Base-by-base conservation (phyloP, 305 asterid genomes). In the Solanum hybrid region DNA sequence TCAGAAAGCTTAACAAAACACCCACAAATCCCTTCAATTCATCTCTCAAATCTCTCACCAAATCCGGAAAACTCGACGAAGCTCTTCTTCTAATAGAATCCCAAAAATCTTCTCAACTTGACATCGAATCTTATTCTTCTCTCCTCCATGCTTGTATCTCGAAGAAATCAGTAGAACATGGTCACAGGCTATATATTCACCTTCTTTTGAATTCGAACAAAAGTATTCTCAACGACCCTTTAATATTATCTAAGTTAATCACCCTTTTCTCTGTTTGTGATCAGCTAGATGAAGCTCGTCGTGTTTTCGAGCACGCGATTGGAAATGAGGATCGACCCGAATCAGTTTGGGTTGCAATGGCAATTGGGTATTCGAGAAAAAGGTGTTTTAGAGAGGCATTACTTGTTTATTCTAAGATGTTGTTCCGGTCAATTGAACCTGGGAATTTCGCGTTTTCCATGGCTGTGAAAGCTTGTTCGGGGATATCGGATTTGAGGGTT, bases 201-300 rank as follows among this genome's bases (percentile, higher is more conserved):
- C 91, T 94, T 35, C 92, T 92, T 79, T 86, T 90, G 71, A 81
- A 90, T 37, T 72, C 89, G 64, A 90, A 91, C 16, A 85, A 80
- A 40, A 81, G 37, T 75, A 46, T 92, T 17, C 93, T 94, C 79
- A 92, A 79, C n/a, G 87, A 89, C 77, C 93, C 93, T 90, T 36
- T 81, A 14, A 76, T 94, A 26, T 89, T 87, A 7, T 91, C 96
- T 76, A 94, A 93, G 88, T 92, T 94, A 73, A 92, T 92, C 4
- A 94, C 94, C 79, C 92, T 93, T 88, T 93, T 93, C 93, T 91
- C 94, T 4, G 91, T 87, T 84, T 92, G 94, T 86, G 93, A 92
- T 87, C 91, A 88, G 9, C 26, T 93, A 26, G 90, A 93, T 31
- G 95, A 91, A 84, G 94, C 95, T 24, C 91, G 87, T 36, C 90